Percentiles rank a stretch among this genome's conserved stretches.
phyloP scores from a whole-genome alignment of 306 rosid species.

The Canavalia gladiata region DNA sequence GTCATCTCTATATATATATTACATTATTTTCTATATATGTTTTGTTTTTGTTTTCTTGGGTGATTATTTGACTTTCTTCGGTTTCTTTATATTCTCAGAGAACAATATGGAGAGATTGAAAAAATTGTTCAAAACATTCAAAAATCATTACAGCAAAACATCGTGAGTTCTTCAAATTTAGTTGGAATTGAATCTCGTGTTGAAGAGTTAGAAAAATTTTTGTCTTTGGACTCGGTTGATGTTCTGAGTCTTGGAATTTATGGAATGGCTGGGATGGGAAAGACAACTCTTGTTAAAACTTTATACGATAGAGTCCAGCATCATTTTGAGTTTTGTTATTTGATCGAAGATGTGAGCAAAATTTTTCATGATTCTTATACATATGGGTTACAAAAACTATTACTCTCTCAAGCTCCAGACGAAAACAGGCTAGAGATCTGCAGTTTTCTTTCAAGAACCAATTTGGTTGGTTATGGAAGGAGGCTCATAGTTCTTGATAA shows the following conservation, averaged over 20 bases:
- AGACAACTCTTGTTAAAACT: conserved; percentile 4
- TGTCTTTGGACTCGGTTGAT: conserved; percentile 13
- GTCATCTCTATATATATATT: too few relatives aligned
- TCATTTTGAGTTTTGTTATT: neutral
- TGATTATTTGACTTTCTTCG: too few relatives aligned
- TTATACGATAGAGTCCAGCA: conserved; percentile 6
- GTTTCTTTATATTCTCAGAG: neutral
- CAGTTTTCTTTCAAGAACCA: neutral
- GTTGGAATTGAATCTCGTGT: conserved; percentile 30
- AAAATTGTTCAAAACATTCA: neutral
- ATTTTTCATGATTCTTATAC: neutral
- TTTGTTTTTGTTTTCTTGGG: neutral
- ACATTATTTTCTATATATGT: too few relatives aligned
- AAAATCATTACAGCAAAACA: neutral
- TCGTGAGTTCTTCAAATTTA: neutral
- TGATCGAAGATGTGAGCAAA: conserved; percentile 32
- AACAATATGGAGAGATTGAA: neutral
- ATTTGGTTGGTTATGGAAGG: neutral
- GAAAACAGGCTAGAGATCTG: neutral
- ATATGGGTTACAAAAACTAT: neutral
- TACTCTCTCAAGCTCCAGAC: neutral
- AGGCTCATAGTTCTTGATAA: conserved; percentile 22
- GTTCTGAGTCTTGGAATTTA: conserved; percentile 4
- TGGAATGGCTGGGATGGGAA: conserved; percentile 40
- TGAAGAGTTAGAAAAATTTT: conserved; percentile 11